phyloP scores from a whole-genome alignment of 495 filamentous ascomycete species.

The Aspergillus affinis region DNA sequence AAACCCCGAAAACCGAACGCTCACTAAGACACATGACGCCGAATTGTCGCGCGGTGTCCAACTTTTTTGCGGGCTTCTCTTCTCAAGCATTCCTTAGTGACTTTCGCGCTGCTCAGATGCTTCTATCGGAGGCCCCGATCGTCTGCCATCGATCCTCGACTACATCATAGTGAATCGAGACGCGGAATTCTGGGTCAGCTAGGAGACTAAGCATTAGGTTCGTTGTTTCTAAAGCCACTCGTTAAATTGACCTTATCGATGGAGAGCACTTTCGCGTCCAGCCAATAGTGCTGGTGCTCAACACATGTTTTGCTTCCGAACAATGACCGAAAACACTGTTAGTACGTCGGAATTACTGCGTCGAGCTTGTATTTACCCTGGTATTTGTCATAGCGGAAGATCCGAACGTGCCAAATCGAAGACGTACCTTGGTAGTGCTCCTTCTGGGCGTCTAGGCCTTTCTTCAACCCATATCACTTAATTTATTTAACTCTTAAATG shows the following conservation, averaged over 20 bases:
- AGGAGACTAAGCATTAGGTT: background rate
- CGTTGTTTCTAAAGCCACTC: background rate
- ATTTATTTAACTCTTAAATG: background rate
- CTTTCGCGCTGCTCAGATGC: background rate
- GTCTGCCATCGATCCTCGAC: background rate
- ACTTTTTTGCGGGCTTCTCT: background rate
- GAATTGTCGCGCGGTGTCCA: background rate
- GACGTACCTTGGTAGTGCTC: background rate
- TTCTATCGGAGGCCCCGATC: background rate
- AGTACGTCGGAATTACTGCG: background rate
- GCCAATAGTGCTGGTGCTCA: background rate
- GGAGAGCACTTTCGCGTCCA: background rate
- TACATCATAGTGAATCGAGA: background rate
- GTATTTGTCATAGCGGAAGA: background rate
- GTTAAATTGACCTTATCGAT: background rate
- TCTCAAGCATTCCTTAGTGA: background rate
- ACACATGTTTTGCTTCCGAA: background rate
- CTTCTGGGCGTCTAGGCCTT: background rate
- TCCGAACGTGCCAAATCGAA: background rate
- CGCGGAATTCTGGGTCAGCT: background rate
- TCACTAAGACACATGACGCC: background rate
- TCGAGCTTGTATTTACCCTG: background rate
- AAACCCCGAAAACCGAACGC: background rate
- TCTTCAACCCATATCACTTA: background rate
- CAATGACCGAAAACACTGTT: background rate